These are phyloP conservation scores for Gossypium anomalum DNA, from an alignment of 345 rosid species.

Conservation along the genomic window DNA sequence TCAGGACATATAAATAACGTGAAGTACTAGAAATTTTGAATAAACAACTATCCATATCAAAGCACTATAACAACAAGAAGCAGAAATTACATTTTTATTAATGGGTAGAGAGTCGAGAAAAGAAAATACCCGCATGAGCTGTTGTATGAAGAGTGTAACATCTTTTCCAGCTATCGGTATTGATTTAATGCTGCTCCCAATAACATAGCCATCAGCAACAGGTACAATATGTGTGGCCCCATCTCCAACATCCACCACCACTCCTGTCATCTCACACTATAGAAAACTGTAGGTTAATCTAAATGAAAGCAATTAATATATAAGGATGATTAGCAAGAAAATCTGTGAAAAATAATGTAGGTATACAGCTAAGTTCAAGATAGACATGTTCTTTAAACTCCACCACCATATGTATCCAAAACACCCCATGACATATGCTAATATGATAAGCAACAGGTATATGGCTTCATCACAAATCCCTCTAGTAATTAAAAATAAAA, in stretches of 20 bases:
- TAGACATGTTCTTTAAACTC: slow-evolving; percentile 1
- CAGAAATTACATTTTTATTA: neutral
- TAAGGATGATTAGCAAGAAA: neutral
- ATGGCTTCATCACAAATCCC: neutral
- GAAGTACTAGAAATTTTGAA: neutral
- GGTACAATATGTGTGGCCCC: slow-evolving; percentile 94
- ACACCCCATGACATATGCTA: neutral
- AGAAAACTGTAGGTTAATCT: slow-evolving; percentile 42
- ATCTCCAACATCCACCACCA: slow-evolving; percentile 97
- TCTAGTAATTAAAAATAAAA: neutral
- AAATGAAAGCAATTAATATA: slow-evolving; percentile 17
- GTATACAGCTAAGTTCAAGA: neutral
- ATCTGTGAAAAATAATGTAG: neutral
- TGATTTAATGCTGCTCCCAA: slow-evolving; percentile 90
- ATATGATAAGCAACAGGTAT: neutral
- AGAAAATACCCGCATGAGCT: slow-evolving; percentile 85
- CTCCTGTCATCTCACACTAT: slow-evolving; percentile 99
- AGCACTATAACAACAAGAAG: neutral
- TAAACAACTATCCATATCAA: neutral
- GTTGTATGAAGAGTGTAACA: slow-evolving; percentile 84
- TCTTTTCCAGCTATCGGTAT: slow-evolving; percentile 91
- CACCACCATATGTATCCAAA: neutral
- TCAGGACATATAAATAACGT: neutral
- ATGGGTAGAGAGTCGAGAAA: neutral
- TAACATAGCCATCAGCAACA: slow-evolving; percentile 98